Conservation (phyloP, 2,329 filamentous ascomycete species). For the Arthrobotrys conoides region DNA sequence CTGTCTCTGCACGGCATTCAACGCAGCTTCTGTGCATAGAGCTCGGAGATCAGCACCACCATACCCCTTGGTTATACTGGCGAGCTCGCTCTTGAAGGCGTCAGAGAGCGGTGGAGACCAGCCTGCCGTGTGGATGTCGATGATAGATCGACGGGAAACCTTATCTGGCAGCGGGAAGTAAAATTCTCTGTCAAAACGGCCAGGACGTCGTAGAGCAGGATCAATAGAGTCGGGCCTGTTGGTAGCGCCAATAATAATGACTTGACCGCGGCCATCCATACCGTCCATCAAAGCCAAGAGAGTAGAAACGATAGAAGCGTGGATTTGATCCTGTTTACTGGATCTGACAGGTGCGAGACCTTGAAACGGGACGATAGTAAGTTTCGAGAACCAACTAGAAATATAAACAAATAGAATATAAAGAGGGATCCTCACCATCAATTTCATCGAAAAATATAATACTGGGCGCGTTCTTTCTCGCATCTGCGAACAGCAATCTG, state of each 20-base stretch:
- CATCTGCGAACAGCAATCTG: conserved; percentile 93
- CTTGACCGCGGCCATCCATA: conserved; percentile 97
- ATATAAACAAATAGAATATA: background rate
- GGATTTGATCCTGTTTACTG: conserved; percentile 98
- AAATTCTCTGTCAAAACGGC: conserved; percentile 96
- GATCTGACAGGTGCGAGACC: conserved; percentile 90
- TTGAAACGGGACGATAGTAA: conserved; percentile 59
- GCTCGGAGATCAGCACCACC: conserved; percentile 95
- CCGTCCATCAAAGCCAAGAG: conserved; percentile 96
- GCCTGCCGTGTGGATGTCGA: conserved; percentile 94
- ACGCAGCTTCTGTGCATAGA: conserved; percentile 92
- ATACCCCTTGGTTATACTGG: conserved; percentile 92
- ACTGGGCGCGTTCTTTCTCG: conserved; percentile 93
- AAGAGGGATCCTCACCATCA: conserved; percentile 75
- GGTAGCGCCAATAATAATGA: conserved; percentile 98
- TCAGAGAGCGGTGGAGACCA: conserved; percentile 85
- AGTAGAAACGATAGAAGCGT: conserved; percentile 96
- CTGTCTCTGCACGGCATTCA: conserved; percentile 94
- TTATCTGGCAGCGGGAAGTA: conserved; percentile 94
- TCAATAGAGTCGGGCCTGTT: conserved; percentile 97
- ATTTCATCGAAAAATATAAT: conserved; percentile 99
- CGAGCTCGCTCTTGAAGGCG: conserved; percentile 85
- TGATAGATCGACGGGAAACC: conserved; percentile 83
- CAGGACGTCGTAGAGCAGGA: conserved; percentile 91
- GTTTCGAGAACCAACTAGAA: conserved; percentile 14